phyloP scores from a whole-genome alignment of 306 rosid genomes.

The Ceratonia siliqua region DNA sequence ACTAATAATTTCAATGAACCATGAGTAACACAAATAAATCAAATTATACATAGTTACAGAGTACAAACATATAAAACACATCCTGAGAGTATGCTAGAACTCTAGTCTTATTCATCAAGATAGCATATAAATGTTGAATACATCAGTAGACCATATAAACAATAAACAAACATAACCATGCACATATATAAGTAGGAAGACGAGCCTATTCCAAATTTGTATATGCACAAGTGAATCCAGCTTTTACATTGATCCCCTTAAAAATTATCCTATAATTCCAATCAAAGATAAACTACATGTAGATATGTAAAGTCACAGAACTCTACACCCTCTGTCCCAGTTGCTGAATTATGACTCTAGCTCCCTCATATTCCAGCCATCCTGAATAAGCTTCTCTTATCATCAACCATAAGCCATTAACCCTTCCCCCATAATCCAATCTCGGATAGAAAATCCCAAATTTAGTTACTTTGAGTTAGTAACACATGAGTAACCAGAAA shows the following conservation, averaged over 20 bases:
- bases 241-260: not conserved
- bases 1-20: not conserved
- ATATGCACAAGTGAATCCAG: not conserved
- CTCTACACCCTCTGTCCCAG: not conserved
- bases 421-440: not conserved
- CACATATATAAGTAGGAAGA: not conserved
- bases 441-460: not conserved
- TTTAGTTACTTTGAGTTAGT: not conserved
- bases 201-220: not conserved
- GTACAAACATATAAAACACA: conserved; percentile 13
- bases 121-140: conserved; percentile 6
- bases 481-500: not conserved
- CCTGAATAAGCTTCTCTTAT: not conserved
- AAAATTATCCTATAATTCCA: not conserved
- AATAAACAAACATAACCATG: conserved; percentile 22
- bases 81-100: not conserved
- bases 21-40: not conserved
- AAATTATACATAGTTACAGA: conserved; percentile 14
- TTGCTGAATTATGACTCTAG: not conserved
- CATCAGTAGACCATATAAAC: conserved; percentile 1
- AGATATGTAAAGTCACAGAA: not conserved
- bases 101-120: not conserved
- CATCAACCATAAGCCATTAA: not conserved
- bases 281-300: not conserved
- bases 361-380: not conserved